phyloP scores from a whole-genome alignment of 2,329 filamentous ascomycete species.

The Aureobasidium sp. region DNA sequence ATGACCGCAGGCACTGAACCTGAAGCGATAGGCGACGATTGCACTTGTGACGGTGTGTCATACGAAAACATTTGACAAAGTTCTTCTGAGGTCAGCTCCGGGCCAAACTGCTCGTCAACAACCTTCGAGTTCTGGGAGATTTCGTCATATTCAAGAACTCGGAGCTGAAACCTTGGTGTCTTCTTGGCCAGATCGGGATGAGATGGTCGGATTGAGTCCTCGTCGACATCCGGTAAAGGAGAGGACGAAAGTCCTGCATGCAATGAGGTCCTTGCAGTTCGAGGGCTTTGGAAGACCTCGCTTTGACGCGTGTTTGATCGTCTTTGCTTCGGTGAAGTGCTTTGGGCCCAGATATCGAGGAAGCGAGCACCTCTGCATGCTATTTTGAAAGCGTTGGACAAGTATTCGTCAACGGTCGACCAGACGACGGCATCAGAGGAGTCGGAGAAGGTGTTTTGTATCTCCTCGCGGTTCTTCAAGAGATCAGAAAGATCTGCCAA shows the following conservation, averaged over 20 bases:
- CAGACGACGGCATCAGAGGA: slow-evolving; percentile 52
- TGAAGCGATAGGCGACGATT: background rate
- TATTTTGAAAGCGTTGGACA: slow-evolving; percentile 86
- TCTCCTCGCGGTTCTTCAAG: slow-evolving; percentile 77
- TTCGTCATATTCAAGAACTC: background rate
- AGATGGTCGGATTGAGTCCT: background rate
- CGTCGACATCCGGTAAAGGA: slow-evolving; percentile 32
- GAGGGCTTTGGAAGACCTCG: background rate
- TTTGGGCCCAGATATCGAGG: slow-evolving; percentile 69
- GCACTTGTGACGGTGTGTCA: background rate
- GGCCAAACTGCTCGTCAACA: background rate
- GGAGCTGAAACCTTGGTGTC: background rate
- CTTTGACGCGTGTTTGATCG: background rate
- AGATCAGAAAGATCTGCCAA: slow-evolving; percentile 82
- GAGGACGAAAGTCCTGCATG: background rate
- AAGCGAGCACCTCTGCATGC: slow-evolving; percentile 87
- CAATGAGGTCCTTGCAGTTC: background rate
- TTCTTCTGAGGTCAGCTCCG: background rate
- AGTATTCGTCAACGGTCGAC: slow-evolving; percentile 82
- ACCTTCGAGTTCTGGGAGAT: background rate
- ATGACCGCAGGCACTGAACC: background rate
- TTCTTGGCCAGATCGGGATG: background rate
- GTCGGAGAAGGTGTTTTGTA: slow-evolving; percentile 64
- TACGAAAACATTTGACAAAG: background rate
- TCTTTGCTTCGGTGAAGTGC: slow-evolving; percentile 16